These are phyloP conservation scores for Schoenoplectus tabernaemontani DNA, from an alignment of 202 grass and related monocot species.

Conservation along the genomic window DNA sequence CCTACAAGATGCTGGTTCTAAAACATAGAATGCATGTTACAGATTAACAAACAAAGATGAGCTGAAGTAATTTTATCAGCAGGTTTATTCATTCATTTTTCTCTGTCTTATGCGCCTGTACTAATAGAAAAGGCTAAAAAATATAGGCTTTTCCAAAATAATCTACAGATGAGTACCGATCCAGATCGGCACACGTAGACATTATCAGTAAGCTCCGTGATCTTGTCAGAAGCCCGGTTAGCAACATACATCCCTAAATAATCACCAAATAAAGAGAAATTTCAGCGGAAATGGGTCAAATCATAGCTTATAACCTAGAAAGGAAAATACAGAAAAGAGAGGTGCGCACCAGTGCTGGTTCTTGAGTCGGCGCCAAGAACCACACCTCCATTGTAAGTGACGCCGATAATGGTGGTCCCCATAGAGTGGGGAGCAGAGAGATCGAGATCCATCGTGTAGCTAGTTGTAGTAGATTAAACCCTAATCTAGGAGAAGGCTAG, in stretches of 20 bases:
- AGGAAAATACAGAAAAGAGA: neutral
- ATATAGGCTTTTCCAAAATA: neutral
- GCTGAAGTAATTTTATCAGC: neutral
- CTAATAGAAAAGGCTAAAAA: neutral
- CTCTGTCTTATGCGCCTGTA: neutral
- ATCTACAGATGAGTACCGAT: slow-evolving; percentile 47
- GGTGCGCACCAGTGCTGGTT: slow-evolving; percentile 54
- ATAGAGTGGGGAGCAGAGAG: slow-evolving; percentile 46
- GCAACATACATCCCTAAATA: slow-evolving; percentile 79
- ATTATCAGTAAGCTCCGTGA: slow-evolving; percentile 75
- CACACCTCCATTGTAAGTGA: slow-evolving; percentile 68
- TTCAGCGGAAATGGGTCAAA: neutral
- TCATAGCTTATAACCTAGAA: neutral
- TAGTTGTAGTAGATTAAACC: slow-evolving; percentile 1
- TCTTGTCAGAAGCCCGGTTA: slow-evolving; percentile 86
- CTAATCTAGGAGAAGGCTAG: neutral
- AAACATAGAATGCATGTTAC: neutral
- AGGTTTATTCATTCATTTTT: neutral
- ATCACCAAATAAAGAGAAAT: neutral
- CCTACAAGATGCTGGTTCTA: neutral
- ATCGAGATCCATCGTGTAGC: slow-evolving; percentile 27
- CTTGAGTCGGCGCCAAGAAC: slow-evolving; percentile 80
- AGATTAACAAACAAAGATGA: neutral
- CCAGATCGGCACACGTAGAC: slow-evolving; percentile 78
- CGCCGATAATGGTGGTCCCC: slow-evolving; percentile 82